A percentile compares a stretch with the other conserved stretches of the same genome.
Evolutionary conservation across 371 early-diverging fungal genomes (phyloP).

Genomic region (Mortierella sp.): DNA sequence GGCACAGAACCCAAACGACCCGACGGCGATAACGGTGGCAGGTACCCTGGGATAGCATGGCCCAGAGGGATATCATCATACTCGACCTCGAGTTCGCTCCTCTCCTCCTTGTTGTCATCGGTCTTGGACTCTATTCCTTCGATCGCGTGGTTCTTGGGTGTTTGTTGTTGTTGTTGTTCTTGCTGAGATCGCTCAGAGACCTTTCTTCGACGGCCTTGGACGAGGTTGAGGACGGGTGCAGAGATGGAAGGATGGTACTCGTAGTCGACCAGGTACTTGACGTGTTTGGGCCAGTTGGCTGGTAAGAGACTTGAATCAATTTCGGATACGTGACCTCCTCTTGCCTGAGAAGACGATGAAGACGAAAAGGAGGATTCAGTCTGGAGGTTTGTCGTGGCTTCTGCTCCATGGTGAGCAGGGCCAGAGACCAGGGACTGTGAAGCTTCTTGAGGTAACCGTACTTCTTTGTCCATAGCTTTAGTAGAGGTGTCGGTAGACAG

Average conservation of each 20-base stretch:
- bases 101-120: not conserved
- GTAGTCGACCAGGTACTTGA: constrained; percentile 49
- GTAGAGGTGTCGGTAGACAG: not conserved
- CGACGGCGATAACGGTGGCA: not conserved
- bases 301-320: constrained; percentile 31
- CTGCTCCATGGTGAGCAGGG: not conserved
- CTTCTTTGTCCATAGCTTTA: constrained; percentile 4
- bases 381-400: not conserved
- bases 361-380: not conserved
- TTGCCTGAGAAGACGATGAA: not conserved
- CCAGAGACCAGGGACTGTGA: not conserved
- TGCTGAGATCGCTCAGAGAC: not conserved
- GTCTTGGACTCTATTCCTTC: not conserved
- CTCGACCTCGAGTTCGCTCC: constrained; percentile 18
- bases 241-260: constrained; percentile 47
- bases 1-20: not conserved
- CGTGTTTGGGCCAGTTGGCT: constrained; percentile 44
- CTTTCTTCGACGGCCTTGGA: constrained; percentile 32
- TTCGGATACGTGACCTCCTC: constrained; percentile 22
- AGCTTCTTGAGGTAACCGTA: not conserved
- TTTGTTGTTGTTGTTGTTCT: not conserved
- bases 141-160: not conserved
- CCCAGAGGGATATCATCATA: constrained; percentile 54
- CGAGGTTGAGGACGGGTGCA: constrained; percentile 24
- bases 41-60: constrained; percentile 38